Evolutionary conservation across 441 rosid genomes (phyloP).

Genomic region (Iberis amara): DNA sequence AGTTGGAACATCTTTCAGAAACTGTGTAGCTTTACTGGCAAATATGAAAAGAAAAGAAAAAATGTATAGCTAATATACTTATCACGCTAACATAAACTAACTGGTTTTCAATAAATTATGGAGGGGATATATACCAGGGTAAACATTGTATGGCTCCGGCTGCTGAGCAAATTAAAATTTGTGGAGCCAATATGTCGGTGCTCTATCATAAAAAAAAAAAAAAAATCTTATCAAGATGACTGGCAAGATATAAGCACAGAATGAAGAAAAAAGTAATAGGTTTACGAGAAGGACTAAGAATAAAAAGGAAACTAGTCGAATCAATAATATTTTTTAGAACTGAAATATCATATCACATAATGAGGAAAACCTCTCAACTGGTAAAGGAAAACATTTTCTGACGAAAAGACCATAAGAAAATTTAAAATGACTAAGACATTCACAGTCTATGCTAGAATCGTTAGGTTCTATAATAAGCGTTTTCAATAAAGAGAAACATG

Average conservation of each 20-base stretch:
- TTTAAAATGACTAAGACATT: no score
- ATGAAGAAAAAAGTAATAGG: slow-evolving; percentile 7
- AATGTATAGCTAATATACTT: background rate
- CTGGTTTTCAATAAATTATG: background rate
- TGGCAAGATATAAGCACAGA: slow-evolving; percentile 9
- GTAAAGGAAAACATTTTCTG: background rate
- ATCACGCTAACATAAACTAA: slow-evolving; percentile 4
- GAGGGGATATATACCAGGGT: slow-evolving; percentile 54
- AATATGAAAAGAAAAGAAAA: slow-evolving; percentile 9
- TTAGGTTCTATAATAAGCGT: background rate
- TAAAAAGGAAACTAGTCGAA: slow-evolving; percentile 7
- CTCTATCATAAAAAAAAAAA: slow-evolving; percentile 44
- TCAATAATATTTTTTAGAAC: slow-evolving; percentile 16
- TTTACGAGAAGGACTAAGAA: slow-evolving; percentile 13
- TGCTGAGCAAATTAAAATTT: slow-evolving; percentile 90
- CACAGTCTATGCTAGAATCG: no score
- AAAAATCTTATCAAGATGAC: slow-evolving; percentile 28
- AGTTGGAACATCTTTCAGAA: slow-evolving; percentile 21
- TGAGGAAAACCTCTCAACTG: no score
- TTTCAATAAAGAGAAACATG: slow-evolving; percentile 23
- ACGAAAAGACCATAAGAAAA: background rate
- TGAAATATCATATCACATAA: slow-evolving; percentile 22
- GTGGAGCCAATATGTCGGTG: slow-evolving; percentile 99
- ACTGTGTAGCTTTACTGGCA: slow-evolving; percentile 9
- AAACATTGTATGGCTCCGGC: slow-evolving; percentile 98